Evolutionary conservation across 331 rosid genomes (phyloP).

Genomic region (Malus hybrid): DNA sequence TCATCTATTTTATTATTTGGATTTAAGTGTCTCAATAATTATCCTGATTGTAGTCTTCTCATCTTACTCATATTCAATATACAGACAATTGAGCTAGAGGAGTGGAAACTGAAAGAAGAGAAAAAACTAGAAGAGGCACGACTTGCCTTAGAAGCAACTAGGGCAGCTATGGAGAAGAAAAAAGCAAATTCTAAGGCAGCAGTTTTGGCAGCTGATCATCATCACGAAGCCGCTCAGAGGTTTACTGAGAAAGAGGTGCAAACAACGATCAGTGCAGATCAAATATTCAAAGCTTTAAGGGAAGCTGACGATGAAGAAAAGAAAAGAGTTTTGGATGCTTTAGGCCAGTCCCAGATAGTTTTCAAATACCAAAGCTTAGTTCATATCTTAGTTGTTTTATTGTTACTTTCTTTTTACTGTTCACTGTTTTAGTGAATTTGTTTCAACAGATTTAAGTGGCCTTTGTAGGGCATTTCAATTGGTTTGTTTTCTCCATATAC

Average conservation of each 20-base stretch:
- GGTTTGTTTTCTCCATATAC: too few relatives aligned
- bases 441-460: neutral
- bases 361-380: slow-evolving; percentile 26
- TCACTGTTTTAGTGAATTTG: neutral
- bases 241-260: slow-evolving; percentile 12
- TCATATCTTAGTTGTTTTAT: slow-evolving; percentile 6
- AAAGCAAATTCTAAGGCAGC: slow-evolving; percentile 9
- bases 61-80: neutral
- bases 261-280: slow-evolving; percentile 11
- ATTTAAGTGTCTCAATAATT: neutral
- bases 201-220: neutral
- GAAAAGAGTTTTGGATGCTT: slow-evolving; percentile 5
- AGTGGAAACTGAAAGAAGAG: slow-evolving; percentile 19
- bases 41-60: neutral
- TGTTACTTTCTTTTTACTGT: slow-evolving; percentile 5
- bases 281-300: neutral
- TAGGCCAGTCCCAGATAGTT: slow-evolving; percentile 10
- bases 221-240: slow-evolving; percentile 12
- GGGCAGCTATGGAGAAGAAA: slow-evolving; percentile 4
- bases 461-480: neutral
- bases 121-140: slow-evolving; percentile 10
- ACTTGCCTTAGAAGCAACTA: slow-evolving; percentile 4
- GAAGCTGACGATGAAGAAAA: neutral
- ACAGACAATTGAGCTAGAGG: slow-evolving; percentile 15
- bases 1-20: neutral